Percentiles rank a stretch among this genome's conserved stretches.
Conservation (phyloP, 257 asterid species). For the Plantago elongata region DNA sequence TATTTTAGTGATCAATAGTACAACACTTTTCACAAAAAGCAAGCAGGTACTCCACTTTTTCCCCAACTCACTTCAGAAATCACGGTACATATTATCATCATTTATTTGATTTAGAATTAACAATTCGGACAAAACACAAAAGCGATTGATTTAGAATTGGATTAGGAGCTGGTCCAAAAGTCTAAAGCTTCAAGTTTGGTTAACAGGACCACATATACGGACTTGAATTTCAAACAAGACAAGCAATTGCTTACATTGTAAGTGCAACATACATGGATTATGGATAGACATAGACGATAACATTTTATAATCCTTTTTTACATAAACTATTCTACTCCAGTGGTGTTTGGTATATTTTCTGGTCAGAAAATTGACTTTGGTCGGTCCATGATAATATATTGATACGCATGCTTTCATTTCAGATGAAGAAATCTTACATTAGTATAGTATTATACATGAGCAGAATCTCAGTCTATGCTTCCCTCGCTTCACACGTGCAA, state of each 20-base stretch:
- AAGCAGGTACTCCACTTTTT: background rate
- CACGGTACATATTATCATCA: too few species aligned
- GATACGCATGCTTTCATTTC: background rate
- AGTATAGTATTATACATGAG: background rate
- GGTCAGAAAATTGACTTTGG: constrained; percentile 4
- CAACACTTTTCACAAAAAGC: background rate
- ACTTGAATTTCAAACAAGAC: constrained; percentile 5
- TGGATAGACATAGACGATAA: too few species aligned
- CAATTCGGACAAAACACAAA: background rate
- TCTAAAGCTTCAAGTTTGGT: constrained; percentile 12
- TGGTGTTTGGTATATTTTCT: background rate
- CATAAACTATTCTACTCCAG: background rate
- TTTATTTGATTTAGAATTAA: too few species aligned
- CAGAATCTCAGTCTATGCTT: too few species aligned
- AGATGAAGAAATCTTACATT: background rate
- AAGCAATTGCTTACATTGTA: constrained; percentile 5
- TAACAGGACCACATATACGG: constrained; percentile 6
- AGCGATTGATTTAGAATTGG: background rate
- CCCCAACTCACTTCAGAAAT: background rate
- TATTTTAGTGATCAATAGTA: background rate
- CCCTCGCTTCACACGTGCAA: too few species aligned
- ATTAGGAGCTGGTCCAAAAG: constrained; percentile 3
- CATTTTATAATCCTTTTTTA: too few species aligned
- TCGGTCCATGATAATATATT: background rate
- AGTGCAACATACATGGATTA: background rate